Evolutionary conservation across 495 filamentous ascomycete genomes (phyloP), one percentile per base, ranked within the genome.

Genomic region (Cercophora newfieldiana): DNA sequence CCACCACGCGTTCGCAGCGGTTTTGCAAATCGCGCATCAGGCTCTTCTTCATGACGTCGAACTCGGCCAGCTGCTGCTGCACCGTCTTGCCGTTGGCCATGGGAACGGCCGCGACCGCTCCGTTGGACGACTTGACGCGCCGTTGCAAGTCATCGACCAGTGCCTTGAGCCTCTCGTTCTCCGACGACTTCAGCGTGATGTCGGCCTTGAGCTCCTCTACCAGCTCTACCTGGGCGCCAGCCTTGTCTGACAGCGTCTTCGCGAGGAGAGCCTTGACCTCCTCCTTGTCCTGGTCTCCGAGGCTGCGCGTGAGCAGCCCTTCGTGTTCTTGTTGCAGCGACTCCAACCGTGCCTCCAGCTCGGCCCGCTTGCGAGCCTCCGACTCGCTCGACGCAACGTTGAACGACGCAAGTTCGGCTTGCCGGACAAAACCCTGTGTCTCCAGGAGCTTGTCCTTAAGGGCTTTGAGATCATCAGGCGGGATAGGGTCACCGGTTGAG

Each of bases 41-140:
- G 51, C 91, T 95, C 86, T 99, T 99, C 86, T 99, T 99, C 94
- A 99, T 99, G 37, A 90, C 90, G 79, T 99, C 95, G 68, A 99
- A 99, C 71, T 99, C 95, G 62, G 95, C 90, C 73, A 99, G 94
- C 80, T 97, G 94, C 79, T 98, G 94, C 71, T 97, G 92, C 50
- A 97, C 83, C n/a, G 92, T 94, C 83, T 97, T 97, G 83, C 92
- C 91, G 63, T 91, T 91, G 51, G 88, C 82, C 67, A 82, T 77
- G 60, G 82, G 78, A 37, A 77, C 79, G 68, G 68, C 87, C 8
- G 63, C 33, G 33, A 26, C 24, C 84, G 75, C 90, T 30, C 80
- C 82, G 28, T 75, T 78, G 47, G 81, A 82, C 55, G 78, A 78
- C 80, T 90, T 90, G 59, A 89, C 82, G 29, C 86, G 86, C 60